Conservation (phyloP, 2,329 filamentous ascomycete species). For the Monosporascus sp. region DNA sequence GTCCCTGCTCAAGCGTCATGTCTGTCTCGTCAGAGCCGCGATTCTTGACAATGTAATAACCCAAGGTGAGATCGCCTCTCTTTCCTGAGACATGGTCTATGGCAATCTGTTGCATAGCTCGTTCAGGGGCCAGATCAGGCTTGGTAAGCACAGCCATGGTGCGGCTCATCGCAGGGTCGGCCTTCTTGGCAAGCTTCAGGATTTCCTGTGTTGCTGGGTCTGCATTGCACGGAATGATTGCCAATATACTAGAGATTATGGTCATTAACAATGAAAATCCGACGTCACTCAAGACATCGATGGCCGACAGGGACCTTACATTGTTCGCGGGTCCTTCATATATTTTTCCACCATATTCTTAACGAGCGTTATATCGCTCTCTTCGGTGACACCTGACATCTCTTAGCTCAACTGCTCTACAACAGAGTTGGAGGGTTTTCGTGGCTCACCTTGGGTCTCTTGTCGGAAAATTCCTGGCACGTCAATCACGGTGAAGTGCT, state of each 20-base stretch:
- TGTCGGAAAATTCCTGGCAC: conserved; percentile 48
- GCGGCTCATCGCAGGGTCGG: conserved; percentile 21
- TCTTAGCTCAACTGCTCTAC: neutral
- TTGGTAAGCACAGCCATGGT: conserved; percentile 39
- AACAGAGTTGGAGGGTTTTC: neutral
- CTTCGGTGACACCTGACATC: conserved; percentile 33
- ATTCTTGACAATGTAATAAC: conserved; percentile 45
- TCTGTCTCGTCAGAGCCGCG: conserved; percentile 36
- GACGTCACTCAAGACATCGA: neutral
- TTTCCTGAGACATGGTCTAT: conserved; percentile 37
- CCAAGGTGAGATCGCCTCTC: conserved; percentile 35
- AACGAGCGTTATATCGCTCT: conserved; percentile 39
- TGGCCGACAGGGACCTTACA: conserved; percentile 22
- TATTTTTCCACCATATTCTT: conserved; percentile 41
- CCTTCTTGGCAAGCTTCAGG: conserved; percentile 29
- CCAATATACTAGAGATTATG: conserved; percentile 17
- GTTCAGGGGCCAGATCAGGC: conserved; percentile 45
- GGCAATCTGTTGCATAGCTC: conserved; percentile 30
- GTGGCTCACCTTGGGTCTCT: conserved; percentile 26
- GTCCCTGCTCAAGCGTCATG: conserved; percentile 26
- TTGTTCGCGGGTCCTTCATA: conserved; percentile 40
- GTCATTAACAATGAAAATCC: neutral
- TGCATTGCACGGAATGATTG: conserved; percentile 30
- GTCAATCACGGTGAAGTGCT: conserved; percentile 48
- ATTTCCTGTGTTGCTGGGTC: conserved; percentile 35